A percentile compares a stretch with the other conserved stretches of the same genome.
Evolutionary conservation across 257 asterid genomes (phyloP).

Genomic region (Agastache rugosa): DNA sequence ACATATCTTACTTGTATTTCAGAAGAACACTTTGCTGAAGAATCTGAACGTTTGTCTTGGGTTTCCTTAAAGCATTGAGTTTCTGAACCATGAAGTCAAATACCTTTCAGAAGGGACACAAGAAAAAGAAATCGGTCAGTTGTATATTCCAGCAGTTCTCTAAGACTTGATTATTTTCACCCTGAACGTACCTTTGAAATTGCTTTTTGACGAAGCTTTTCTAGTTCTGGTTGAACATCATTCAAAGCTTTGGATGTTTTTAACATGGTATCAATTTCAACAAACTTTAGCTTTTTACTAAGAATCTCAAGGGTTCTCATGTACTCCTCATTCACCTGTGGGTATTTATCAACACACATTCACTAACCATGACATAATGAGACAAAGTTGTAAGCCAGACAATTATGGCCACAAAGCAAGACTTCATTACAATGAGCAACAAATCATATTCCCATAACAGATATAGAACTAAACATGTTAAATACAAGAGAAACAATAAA

Average conservation of each 20-base stretch:
- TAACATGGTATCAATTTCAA: slow-evolving; percentile 75
- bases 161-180: slow-evolving; percentile 18
- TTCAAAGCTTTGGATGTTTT: slow-evolving; percentile 84
- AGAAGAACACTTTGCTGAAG: slow-evolving; percentile 98
- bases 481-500: slow-evolving; percentile 23
- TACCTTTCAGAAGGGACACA: slow-evolving; percentile 57
- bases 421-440: slow-evolving; percentile 26
- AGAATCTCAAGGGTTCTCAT: slow-evolving; percentile 87
- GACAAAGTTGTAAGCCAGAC: slow-evolving; percentile 20
- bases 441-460: slow-evolving; percentile 21
- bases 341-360: slow-evolving; percentile 36
- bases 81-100: slow-evolving; percentile 93
- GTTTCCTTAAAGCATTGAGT: slow-evolving; percentile 93
- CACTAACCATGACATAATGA: slow-evolving; percentile 32
- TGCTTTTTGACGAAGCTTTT: slow-evolving; percentile 95
- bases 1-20: slow-evolving; percentile 84
- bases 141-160: slow-evolving; percentile 30
- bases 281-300: slow-evolving; percentile 87
- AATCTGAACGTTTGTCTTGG: slow-evolving; percentile 98
- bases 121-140: slow-evolving; percentile 30
- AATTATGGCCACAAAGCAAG: slow-evolving; percentile 16
- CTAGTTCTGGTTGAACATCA: slow-evolving; percentile 96
- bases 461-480: slow-evolving; percentile 16
- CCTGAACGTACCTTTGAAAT: slow-evolving; percentile 78
- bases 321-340: slow-evolving; percentile 93